Evolutionary conservation across 306 rosid species (phyloP).

Genomic region (Macrotyloma uniflorum): DNA sequence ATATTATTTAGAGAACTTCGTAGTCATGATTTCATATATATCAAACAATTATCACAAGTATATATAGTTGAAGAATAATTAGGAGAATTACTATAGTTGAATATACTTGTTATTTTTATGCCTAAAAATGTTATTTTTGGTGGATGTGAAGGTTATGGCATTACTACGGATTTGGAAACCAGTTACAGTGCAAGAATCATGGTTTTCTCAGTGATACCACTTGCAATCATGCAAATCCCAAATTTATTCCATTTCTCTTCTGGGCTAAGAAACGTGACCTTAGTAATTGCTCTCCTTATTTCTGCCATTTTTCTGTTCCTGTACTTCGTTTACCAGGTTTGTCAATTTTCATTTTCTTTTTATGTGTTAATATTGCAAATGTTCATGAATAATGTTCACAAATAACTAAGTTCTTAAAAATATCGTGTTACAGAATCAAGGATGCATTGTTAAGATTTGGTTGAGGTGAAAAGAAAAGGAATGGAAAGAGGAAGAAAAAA

Average conservation of each 20-base stretch:
- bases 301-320: conserved; percentile 38
- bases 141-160: conserved; percentile 47
- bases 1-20: neutral
- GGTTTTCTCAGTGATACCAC: conserved; percentile 45
- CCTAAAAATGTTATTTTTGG: neutral
- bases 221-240: conserved; percentile 50
- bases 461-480: no score
- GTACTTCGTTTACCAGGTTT: conserved; percentile 57
- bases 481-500: no score
- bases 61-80: neutral
- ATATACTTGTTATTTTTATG: neutral
- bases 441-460: no score
- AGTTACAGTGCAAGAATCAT: conserved; percentile 50
- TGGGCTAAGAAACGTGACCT: conserved; percentile 28
- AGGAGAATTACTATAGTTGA: neutral
- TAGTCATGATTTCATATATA: no score
- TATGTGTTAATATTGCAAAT: neutral
- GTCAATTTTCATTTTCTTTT: neutral
- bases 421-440: no score
- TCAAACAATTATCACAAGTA: neutral
- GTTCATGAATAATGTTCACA: neutral
- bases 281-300: conserved; percentile 41
- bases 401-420: no score
- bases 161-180: conserved; percentile 50
- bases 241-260: conserved; percentile 38